Evolutionary conservation across 768 basidiomycete species (phyloP).

Genomic region (Nidularia sp.): DNA sequence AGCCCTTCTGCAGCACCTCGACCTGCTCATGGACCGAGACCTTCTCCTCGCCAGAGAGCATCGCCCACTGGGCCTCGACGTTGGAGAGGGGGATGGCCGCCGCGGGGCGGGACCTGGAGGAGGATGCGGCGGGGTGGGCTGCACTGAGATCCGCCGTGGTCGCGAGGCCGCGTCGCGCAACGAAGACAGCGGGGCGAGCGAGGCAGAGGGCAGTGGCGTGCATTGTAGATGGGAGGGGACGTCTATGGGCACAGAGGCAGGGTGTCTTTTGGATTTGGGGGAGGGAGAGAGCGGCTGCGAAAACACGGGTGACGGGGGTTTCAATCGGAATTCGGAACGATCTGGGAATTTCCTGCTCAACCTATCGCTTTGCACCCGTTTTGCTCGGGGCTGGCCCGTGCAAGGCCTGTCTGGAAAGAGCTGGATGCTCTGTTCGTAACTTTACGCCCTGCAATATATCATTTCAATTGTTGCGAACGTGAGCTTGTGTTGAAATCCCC

Average conservation of each 20-base stretch:
- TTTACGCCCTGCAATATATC: too few relatives aligned
- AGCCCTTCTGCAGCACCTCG: conserved; percentile 90
- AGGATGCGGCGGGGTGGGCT: conserved; percentile 29
- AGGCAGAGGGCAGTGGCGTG: conserved; percentile 56
- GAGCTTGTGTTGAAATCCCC: too few relatives aligned
- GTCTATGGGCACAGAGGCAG: background rate
- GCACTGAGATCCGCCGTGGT: conserved; percentile 43
- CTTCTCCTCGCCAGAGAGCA: conserved; percentile 66
- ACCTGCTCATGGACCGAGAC: conserved; percentile 80
- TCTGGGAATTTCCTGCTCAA: too few relatives aligned
- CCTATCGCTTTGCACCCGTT: too few relatives aligned
- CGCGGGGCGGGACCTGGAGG: conserved; percentile 15
- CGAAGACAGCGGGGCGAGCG: conserved; percentile 29
- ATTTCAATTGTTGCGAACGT: too few relatives aligned
- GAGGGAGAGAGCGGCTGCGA: too few relatives aligned
- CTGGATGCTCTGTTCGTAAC: too few relatives aligned
- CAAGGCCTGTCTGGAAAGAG: too few relatives aligned
- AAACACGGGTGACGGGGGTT: too few relatives aligned
- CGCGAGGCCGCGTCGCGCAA: conserved; percentile 37
- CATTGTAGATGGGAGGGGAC: conserved; percentile 35
- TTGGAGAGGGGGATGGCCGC: conserved; percentile 73
- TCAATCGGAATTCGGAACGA: too few relatives aligned
- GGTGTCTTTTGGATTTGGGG: too few relatives aligned
- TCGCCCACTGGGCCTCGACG: conserved; percentile 92
- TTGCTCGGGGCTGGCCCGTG: too few relatives aligned